Percentiles rank a stretch among this genome's conserved stretches.
These are phyloP conservation scores for Hypericum perforatum DNA, from an alignment of 345 rosid species.

Conservation along the genomic window DNA sequence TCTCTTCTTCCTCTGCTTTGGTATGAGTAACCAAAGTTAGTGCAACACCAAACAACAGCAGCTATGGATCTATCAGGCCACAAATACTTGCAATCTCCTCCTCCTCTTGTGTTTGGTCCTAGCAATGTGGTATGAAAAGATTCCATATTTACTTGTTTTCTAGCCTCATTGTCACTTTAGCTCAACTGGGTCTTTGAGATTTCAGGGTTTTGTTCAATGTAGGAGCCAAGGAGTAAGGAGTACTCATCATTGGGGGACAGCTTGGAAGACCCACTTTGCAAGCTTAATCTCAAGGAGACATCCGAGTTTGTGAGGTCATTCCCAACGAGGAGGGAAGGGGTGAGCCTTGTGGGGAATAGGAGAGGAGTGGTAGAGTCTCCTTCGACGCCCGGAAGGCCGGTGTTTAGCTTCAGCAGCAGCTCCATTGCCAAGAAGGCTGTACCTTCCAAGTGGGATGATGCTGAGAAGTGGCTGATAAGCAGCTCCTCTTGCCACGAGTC, in stretches of 20 bases:
- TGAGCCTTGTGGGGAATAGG: conserved; percentile 35
- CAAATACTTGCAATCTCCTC: no score
- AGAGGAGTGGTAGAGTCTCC: conserved; percentile 50
- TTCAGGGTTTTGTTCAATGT: no score
- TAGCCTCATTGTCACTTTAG: no score
- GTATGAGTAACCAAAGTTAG: no score
- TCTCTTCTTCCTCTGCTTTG: no score
- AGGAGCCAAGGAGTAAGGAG: conserved; percentile 16
- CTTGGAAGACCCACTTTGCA: conserved; percentile 52
- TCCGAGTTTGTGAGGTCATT: conserved; percentile 60
- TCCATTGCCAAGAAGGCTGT: conserved; percentile 49
- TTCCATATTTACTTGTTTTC: no score
- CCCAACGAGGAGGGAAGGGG: conserved; percentile 54
- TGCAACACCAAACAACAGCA: no score
- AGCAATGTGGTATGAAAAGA: no score
- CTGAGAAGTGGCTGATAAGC: conserved; percentile 78
- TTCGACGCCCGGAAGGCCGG: conserved; percentile 70
- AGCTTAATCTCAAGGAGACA: conserved; percentile 63
- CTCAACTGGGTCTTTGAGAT: no score
- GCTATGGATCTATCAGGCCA: no score
- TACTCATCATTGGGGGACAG: conserved; percentile 49
- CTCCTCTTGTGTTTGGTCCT: no score
- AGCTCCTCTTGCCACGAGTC: conserved; percentile 44
- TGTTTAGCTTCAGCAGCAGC: conserved; percentile 55
- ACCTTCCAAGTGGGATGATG: conserved; percentile 96